phyloP scores from a whole-genome alignment of 257 asterid genomes.

The Fraxinus quadrangulata region DNA sequence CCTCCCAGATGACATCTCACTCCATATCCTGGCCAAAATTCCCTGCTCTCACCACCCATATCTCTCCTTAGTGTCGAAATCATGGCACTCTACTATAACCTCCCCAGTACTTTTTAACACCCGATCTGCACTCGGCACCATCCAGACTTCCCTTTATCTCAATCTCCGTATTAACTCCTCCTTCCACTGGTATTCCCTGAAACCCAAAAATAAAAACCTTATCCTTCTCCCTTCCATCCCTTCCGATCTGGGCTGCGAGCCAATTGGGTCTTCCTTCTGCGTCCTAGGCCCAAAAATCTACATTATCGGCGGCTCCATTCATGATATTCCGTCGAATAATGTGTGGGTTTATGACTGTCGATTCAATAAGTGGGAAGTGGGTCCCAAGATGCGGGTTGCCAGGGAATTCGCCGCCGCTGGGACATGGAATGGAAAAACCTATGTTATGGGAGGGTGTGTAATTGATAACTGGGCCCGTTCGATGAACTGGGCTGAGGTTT shows the following conservation, averaged over 20 bases:
- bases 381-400: slow-evolving; percentile 64
- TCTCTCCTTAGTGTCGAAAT: slow-evolving; percentile 71
- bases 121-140: slow-evolving; percentile 56
- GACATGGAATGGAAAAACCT: slow-evolving; percentile 58
- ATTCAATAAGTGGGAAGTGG: slow-evolving; percentile 69
- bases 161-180: slow-evolving; percentile 54
- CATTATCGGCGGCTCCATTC: slow-evolving; percentile 76
- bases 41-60: slow-evolving; percentile 57
- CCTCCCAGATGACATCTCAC: slow-evolving; percentile 78
- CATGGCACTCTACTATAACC: slow-evolving; percentile 60
- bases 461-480: slow-evolving; percentile 79
- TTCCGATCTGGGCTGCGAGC: slow-evolving; percentile 28
- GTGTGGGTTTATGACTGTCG: slow-evolving; percentile 79
- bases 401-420: slow-evolving; percentile 85
- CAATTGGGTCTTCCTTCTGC: slow-evolving; percentile 64
- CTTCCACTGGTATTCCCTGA: slow-evolving; percentile 65
- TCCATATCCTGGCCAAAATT: slow-evolving; percentile 73
- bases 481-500: slow-evolving; percentile 82
- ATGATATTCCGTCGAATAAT: slow-evolving; percentile 54
- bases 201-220: slow-evolving; percentile 31
- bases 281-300: slow-evolving; percentile 62
- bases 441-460: slow-evolving; percentile 86
- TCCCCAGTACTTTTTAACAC: slow-evolving; percentile 58
- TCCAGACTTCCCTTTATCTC: slow-evolving; percentile 63
- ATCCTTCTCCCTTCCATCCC: slow-evolving; percentile 59